Percentiles rank a stretch among this genome's conserved stretches.
These are phyloP conservation scores for Saccharomyces hybrid DNA, from an alignment of 1,139 yeast species.

Conservation along the genomic window DNA sequence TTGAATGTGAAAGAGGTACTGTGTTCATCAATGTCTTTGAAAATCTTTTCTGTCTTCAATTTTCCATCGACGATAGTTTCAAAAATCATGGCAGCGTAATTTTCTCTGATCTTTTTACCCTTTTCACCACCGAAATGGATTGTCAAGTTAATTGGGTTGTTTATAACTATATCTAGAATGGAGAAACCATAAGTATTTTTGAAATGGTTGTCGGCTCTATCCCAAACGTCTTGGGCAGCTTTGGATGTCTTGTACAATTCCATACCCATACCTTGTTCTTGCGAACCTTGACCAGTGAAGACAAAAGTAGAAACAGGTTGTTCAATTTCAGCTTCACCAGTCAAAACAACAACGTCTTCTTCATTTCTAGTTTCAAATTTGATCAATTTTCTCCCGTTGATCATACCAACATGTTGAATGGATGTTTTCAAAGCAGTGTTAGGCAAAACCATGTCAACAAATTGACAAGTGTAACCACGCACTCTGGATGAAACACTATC, in stretches of 20 bases:
- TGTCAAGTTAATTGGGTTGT: conserved; percentile 91
- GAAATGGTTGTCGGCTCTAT: conserved; percentile 91
- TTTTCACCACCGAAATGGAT: conserved; percentile 96
- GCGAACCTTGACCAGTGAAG: conserved; percentile 99
- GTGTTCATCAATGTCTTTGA: conserved; percentile 77
- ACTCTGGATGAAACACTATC: conserved; percentile 93
- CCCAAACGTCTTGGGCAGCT: conserved; percentile 96
- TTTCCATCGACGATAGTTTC: conserved; percentile 87
- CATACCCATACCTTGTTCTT: conserved; percentile 99
- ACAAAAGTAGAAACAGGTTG: conserved; percentile 96
- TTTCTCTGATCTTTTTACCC: conserved; percentile 91
- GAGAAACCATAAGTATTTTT: conserved; percentile 93
- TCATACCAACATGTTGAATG: conserved; percentile 96
- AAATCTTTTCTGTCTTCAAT: conserved; percentile 84
- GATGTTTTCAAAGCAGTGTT: conserved; percentile 82
- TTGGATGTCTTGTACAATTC: conserved; percentile 85
- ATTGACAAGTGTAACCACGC: conserved; percentile 83
- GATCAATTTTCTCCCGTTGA: conserved; percentile 94
- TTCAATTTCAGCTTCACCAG: conserved; percentile 97
- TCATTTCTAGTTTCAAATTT: conserved; percentile 83
- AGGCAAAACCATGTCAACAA: conserved; percentile 96
- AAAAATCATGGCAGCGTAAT: conserved; percentile 94
- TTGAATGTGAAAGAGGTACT: conserved; percentile 82
- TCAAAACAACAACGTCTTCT: conserved; percentile 70
- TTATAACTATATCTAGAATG: conserved; percentile 85